These are phyloP conservation scores for Schoenoplectus triqueter DNA, from an alignment of 202 grass and related monocot species.

Conservation along the genomic window DNA sequence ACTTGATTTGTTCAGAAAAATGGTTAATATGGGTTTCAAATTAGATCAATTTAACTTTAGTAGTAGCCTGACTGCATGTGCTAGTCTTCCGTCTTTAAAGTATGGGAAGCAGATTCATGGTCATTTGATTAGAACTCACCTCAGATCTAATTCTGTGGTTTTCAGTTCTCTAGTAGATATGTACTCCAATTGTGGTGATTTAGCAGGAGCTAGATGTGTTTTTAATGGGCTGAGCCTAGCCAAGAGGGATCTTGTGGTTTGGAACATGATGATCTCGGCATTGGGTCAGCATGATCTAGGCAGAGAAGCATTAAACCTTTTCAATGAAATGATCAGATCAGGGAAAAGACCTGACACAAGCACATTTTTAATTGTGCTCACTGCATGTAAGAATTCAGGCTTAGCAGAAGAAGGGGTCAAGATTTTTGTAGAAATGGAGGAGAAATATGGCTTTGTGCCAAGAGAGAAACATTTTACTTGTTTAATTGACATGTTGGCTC, in stretches of 20 bases:
- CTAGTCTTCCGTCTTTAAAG: conserved; percentile 46
- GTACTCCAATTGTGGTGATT: conserved; percentile 70
- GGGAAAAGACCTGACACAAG: conserved; percentile 51
- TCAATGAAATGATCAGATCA: conserved; percentile 61
- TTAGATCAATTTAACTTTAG: conserved; percentile 68
- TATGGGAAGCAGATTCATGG: conserved; percentile 68
- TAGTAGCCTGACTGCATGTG: conserved; percentile 56
- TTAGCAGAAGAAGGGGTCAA: conserved; percentile 59
- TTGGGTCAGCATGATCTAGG: conserved; percentile 50
- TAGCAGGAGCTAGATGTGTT: conserved; percentile 49
- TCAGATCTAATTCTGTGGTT: conserved; percentile 48
- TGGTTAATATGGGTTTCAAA: conserved; percentile 45
- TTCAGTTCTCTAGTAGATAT: conserved; percentile 62
- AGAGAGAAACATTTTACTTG: conserved; percentile 54
- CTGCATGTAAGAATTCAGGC: conserved; percentile 52
- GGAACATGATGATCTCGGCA: conserved; percentile 67
- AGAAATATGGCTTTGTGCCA: conserved; percentile 56
- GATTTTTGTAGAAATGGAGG: conserved; percentile 66
- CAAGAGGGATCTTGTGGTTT: conserved; percentile 48
- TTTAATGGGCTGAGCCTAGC: conserved; percentile 41
- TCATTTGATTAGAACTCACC: conserved; percentile 49
- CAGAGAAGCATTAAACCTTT: conserved; percentile 49
- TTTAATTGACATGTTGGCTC: conserved; percentile 62
- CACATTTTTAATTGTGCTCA: conserved; percentile 62
- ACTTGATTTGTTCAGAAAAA: conserved; percentile 48